These are phyloP conservation scores for Myxozyma monticola DNA, from an alignment of 805 yeast genomes.

Conservation along the genomic window DNA sequence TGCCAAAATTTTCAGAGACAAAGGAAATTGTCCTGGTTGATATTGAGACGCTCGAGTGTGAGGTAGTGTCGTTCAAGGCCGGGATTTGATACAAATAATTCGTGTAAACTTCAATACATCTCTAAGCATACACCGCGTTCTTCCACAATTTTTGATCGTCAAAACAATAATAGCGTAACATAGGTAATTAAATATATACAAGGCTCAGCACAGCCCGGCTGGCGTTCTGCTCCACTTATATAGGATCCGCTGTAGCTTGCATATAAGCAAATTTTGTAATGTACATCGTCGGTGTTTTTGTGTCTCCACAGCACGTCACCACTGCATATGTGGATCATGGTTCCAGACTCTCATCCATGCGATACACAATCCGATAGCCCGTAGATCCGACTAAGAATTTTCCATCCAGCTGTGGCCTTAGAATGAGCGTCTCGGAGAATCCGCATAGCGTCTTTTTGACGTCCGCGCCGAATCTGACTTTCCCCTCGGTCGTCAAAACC, in stretches of 20 bases:
- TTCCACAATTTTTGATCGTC: too few species aligned
- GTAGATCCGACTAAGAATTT: slow-evolving; percentile 34
- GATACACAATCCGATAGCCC: slow-evolving; percentile 38
- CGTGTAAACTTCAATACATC: too few species aligned
- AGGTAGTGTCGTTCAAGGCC: slow-evolving; percentile 44
- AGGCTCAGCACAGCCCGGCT: too few species aligned
- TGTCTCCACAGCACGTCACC: too few species aligned
- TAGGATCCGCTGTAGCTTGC: too few species aligned
- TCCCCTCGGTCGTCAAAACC: slow-evolving; percentile 39
- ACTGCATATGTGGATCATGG: not conserved
- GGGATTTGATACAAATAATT: slow-evolving; percentile 2
- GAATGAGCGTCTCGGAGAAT: slow-evolving; percentile 34
- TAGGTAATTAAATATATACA: too few species aligned
- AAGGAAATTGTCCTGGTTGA: slow-evolving; percentile 68
- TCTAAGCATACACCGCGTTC: too few species aligned
- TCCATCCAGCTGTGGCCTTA: slow-evolving; percentile 31
- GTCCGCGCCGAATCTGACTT: slow-evolving; percentile 40
- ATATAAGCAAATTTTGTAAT: too few species aligned
- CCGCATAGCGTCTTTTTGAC: slow-evolving; percentile 36
- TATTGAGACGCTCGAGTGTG: slow-evolving; percentile 55
- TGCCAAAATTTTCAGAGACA: slow-evolving; percentile 69
- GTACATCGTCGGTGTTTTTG: too few species aligned
- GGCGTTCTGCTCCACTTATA: too few species aligned
- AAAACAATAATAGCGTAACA: too few species aligned
- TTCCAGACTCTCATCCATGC: slow-evolving; percentile 34